These are phyloP conservation scores for Suillus tomentosus DNA, from an alignment of 768 basidiomycete genomes.

Conservation along the genomic window DNA sequence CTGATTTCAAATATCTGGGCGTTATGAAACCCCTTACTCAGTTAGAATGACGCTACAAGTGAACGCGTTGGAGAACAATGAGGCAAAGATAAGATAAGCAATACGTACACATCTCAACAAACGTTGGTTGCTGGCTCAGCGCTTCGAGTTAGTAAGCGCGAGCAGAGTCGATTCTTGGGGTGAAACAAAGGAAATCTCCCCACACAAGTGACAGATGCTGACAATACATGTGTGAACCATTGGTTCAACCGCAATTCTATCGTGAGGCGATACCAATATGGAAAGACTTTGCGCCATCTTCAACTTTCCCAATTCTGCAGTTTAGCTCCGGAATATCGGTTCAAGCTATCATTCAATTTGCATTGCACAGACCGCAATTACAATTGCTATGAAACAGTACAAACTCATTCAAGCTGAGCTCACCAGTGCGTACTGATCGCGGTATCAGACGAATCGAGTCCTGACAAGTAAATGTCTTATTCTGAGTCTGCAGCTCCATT, in stretches of 20 bases:
- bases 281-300: conserved; percentile 1
- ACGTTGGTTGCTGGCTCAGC: not conserved
- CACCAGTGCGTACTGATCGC: too few species aligned
- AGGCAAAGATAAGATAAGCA: conserved; percentile 9
- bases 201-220: too few species aligned
- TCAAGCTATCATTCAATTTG: not conserved
- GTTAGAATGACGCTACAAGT: not conserved
- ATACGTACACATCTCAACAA: not conserved
- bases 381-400: not conserved
- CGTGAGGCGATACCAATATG: not conserved
- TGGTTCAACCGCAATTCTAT: too few species aligned
- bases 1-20: not conserved
- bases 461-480: conserved; percentile 1
- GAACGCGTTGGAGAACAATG: not conserved
- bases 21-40: not conserved
- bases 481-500: conserved; percentile 1
- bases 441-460: not conserved
- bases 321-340: not conserved
- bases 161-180: too few species aligned
- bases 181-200: too few species aligned
- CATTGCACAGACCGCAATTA: too few species aligned
- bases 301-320: not conserved
- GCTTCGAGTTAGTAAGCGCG: too few species aligned
- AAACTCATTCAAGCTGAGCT: too few species aligned
- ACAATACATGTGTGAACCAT: too few species aligned